Conservation (phyloP, 192 early-diverging fungal species). For the Lunasporangiospora selenospora region DNA sequence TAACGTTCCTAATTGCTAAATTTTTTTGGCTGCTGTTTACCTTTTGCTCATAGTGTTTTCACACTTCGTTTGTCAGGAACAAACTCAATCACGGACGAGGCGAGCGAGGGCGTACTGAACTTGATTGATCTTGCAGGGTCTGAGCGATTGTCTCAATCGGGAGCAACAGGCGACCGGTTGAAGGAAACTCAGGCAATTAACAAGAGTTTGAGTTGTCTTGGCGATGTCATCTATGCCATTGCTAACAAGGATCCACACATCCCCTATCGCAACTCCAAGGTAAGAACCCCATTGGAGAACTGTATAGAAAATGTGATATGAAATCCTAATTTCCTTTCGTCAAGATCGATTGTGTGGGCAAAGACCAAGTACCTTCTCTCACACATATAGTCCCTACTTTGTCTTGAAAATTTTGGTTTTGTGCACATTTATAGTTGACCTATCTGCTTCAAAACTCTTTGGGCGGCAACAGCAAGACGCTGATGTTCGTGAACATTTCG, state of each 20-base stretch:
- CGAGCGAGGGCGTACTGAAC: constrained; percentile 80
- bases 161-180: constrained; percentile 86
- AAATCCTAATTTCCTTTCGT: too few relatives aligned
- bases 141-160: constrained; percentile 84
- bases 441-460: constrained; percentile 75
- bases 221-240: constrained; percentile 90
- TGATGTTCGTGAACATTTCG: constrained; percentile 98
- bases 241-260: constrained; percentile 81
- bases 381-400: neutral
- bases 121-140: constrained; percentile 96
- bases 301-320: constrained; percentile 54
- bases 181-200: constrained; percentile 98
- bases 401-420: constrained; percentile 10
- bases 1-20: too few relatives aligned
- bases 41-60: constrained; percentile 89
- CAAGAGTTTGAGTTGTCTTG: constrained; percentile 86
- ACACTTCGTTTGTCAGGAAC: constrained; percentile 78
- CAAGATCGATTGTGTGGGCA: neutral
- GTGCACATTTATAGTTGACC: constrained; percentile 53
- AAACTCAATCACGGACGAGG: constrained; percentile 79
- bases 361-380: neutral
- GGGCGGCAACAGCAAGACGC: constrained; percentile 94
- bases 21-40: too few relatives aligned
- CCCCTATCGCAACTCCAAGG: constrained; percentile 95
- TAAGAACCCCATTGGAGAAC: constrained; percentile 64